These are phyloP conservation scores for Cicer arietinum DNA, from an alignment of 306 rosid genomes.

Conservation along the genomic window DNA sequence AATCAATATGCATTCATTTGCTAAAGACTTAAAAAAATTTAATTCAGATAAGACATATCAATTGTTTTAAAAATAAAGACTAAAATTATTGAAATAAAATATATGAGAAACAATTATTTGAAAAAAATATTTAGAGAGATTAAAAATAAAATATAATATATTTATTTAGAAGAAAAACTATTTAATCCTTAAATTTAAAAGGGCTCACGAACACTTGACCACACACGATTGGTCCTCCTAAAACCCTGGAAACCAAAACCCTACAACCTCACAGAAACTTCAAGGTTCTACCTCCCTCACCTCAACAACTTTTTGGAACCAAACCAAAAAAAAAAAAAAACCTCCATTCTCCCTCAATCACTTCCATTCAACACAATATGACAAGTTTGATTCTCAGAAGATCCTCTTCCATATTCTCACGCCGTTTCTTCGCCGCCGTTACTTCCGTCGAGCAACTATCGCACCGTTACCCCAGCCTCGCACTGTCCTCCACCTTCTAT, in stretches of 20 bases:
- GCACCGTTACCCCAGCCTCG: not conserved
- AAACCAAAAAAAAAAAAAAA: too few species aligned
- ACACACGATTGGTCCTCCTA: not conserved
- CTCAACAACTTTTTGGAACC: not conserved
- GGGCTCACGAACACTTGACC: not conserved
- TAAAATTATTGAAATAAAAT: too few species aligned
- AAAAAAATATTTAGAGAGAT: too few species aligned
- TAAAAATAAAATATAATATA: too few species aligned
- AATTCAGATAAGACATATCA: too few species aligned
- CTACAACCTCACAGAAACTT: not conserved
- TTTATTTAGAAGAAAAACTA: accelerated
- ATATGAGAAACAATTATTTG: too few species aligned
- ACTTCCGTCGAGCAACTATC: slow-evolving; percentile 2
- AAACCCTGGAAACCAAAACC: slow-evolving; percentile 10
- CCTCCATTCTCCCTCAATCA: not conserved
- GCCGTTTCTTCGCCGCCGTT: slow-evolving; percentile 34
- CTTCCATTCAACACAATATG: not conserved
- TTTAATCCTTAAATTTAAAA: too few species aligned
- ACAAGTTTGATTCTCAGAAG: slow-evolving; percentile 17
- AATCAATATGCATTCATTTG: too few species aligned
- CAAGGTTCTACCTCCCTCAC: not conserved
- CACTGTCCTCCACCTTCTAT: slow-evolving; percentile 1
- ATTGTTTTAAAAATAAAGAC: too few species aligned
- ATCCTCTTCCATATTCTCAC: slow-evolving; percentile 39
- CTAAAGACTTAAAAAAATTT: too few species aligned